A percentile compares a stretch with the other conserved stretches of the same genome.
Evolutionary conservation across 768 basidiomycete species (phyloP).

Genomic region (Tulasnella sp.): DNA sequence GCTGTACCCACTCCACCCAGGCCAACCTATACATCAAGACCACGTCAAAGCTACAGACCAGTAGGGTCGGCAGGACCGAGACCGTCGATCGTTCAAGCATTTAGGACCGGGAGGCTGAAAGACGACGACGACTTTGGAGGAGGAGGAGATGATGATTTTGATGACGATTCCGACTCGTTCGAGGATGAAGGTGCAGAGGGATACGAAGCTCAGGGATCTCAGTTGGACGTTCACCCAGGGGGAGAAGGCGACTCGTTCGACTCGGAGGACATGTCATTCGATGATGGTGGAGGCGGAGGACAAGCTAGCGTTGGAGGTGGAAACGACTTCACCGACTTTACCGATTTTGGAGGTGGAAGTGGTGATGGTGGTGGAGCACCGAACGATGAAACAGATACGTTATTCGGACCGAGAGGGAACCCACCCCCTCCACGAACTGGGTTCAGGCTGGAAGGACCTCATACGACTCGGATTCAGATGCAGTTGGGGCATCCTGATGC

Average conservation of each 20-base stretch:
- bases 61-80: conserved; percentile 6
- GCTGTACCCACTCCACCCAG: conserved; percentile 10
- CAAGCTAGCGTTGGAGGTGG: not conserved
- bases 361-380: not conserved
- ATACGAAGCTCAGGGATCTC: not conserved
- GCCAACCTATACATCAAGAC: not conserved
- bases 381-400: conserved; percentile 10
- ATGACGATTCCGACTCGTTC: conserved; percentile 9
- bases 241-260: conserved; percentile 22
- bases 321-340: not conserved
- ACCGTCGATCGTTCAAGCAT: conserved; percentile 6
- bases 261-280: conserved; percentile 18
- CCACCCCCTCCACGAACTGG: conserved; percentile 8
- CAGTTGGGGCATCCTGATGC: conserved; percentile 15
- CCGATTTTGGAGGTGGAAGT: not conserved
- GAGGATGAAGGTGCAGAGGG: not conserved
- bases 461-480: conserved; percentile 18
- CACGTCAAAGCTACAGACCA: not conserved
- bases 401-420: conserved; percentile 21
- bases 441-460: conserved; percentile 8
- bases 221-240: not conserved
- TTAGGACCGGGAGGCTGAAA: not conserved
- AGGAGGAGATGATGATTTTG: not conserved
- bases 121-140: conserved; percentile 12
- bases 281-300: not conserved